Conservation (phyloP, 2,329 filamentous ascomycete genomes). For the Verticillium nonalfalfae region DNA sequence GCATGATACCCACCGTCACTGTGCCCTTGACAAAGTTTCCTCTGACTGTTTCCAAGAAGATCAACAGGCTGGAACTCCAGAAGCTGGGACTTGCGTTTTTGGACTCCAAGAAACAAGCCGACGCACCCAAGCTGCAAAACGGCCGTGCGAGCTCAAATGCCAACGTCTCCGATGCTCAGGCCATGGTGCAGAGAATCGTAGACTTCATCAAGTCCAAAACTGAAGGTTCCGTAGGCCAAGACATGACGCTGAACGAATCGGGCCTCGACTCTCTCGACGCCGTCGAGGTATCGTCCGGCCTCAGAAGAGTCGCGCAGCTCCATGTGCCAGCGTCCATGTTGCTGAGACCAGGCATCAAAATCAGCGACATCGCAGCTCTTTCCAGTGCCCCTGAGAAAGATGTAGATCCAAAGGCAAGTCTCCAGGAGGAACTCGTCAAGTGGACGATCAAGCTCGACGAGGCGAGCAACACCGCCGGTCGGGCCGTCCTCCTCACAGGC, state of each 20-base stretch:
- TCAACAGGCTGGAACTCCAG: neutral
- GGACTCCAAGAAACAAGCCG: neutral
- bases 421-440: neutral
- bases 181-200: neutral
- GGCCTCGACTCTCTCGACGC: neutral
- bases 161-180: neutral
- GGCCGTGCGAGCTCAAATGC: neutral
- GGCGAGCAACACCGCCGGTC: neutral
- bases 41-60: neutral
- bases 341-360: neutral
- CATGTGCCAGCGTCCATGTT: neutral
- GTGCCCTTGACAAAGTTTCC: neutral
- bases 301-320: neutral
- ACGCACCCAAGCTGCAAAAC: neutral
- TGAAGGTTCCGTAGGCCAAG: too few relatives aligned
- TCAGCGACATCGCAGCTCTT: neutral
- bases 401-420: neutral
- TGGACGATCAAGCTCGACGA: neutral
- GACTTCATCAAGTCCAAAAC: neutral
- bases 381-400: too few relatives aligned
- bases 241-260: neutral
- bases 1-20: neutral
- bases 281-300: neutral
- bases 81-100: neutral
- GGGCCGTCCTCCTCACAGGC: conserved; percentile 7